Conservation (phyloP, 345 rosid genomes). For the Anacardium occidentale region DNA sequence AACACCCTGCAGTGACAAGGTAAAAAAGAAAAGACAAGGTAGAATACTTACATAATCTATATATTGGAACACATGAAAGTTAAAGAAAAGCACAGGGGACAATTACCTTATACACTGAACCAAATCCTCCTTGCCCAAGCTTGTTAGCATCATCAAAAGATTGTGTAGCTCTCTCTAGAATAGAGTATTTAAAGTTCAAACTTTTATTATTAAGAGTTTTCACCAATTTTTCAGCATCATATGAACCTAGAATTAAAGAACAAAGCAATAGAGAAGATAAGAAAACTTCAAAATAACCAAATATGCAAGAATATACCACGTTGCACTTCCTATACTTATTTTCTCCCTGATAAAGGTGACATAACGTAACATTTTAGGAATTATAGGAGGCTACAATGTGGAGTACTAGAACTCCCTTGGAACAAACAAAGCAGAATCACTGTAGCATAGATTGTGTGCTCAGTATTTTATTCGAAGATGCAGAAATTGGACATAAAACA, state of each 20-base stretch:
- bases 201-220: slow-evolving; percentile 72
- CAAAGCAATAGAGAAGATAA: slow-evolving; percentile 1
- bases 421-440: neutral
- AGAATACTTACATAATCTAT: neutral
- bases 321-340: neutral
- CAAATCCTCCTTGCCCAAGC: slow-evolving; percentile 97
- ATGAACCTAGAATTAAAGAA: slow-evolving; percentile 48
- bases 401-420: neutral
- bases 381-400: neutral
- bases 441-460: neutral
- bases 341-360: neutral
- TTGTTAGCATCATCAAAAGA: slow-evolving; percentile 65
- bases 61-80: neutral
- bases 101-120: slow-evolving; percentile 84
- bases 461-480: neutral
- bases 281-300: neutral
- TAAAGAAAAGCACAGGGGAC: neutral
- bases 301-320: neutral
- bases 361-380: neutral
- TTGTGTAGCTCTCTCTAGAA: slow-evolving; percentile 81
- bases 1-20: slow-evolving; percentile 53
- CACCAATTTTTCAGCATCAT: slow-evolving; percentile 61
- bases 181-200: slow-evolving; percentile 90
- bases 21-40: neutral
- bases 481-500: neutral